These are phyloP conservation scores for Sclerotinia trifoliorum DNA, from an alignment of 2,329 filamentous ascomycete genomes.

Conservation along the genomic window DNA sequence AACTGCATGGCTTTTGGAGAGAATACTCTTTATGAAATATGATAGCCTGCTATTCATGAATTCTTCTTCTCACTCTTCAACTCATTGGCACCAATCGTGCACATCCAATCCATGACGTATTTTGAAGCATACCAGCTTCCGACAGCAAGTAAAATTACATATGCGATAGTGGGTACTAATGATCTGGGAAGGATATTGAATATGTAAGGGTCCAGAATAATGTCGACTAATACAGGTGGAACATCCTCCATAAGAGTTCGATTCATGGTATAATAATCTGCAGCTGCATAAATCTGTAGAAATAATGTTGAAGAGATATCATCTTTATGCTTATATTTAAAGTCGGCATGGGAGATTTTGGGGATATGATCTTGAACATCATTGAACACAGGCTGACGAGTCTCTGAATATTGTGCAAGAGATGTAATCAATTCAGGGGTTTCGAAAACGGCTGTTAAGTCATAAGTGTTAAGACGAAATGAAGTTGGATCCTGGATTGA, in stretches of 20 bases:
- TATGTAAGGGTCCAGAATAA: conserved; percentile 83
- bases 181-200: conserved; percentile 78
- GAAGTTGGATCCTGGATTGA: conserved; percentile 73
- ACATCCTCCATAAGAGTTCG: conserved; percentile 70
- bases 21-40: not conserved
- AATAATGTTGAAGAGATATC: conserved; percentile 35
- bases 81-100: conserved; percentile 20
- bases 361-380: conserved; percentile 27
- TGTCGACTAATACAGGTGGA: conserved; percentile 72
- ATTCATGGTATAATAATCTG: conserved; percentile 82
- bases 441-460: conserved; percentile 60
- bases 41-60: conserved; percentile 16
- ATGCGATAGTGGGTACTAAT: conserved; percentile 68
- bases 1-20: not conserved
- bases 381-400: conserved; percentile 43
- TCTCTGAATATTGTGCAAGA: conserved; percentile 59
- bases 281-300: conserved; percentile 70
- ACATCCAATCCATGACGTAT: conserved; percentile 34
- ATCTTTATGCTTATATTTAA: conserved; percentile 23
- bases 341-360: conserved; percentile 15
- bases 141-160: conserved; percentile 61
- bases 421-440: conserved; percentile 63
- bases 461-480: conserved; percentile 68
- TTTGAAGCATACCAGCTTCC: conserved; percentile 37
- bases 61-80: conserved; percentile 27